phyloP scores from a whole-genome alignment of 2,329 filamentous ascomycete species.

The Drechmeria coniospora region DNA sequence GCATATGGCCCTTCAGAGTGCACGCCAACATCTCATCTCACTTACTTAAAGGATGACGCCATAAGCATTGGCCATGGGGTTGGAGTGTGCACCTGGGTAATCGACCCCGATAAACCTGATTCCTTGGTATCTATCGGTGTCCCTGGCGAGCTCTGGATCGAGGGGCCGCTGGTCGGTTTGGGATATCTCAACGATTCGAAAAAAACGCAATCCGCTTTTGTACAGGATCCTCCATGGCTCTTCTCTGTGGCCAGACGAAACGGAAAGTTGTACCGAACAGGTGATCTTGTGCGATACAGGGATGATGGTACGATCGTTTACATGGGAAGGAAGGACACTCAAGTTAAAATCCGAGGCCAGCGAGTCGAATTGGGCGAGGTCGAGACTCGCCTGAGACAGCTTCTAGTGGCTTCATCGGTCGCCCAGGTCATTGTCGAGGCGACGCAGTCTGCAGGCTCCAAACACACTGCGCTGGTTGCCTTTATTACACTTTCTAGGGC shows the following conservation, averaged over 20 bases:
- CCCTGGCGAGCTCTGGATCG: slow-evolving; percentile 8
- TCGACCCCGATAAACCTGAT: slow-evolving; percentile 5
- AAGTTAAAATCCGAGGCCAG: slow-evolving; percentile 40
- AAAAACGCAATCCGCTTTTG: slow-evolving; percentile 11
- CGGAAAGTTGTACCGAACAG: slow-evolving; percentile 26
- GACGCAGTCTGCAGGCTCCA: slow-evolving; percentile 2
- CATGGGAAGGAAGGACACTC: slow-evolving; percentile 34
- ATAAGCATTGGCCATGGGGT: slow-evolving; percentile 3
- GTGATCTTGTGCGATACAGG: slow-evolving; percentile 28
- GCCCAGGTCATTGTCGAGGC: slow-evolving; percentile 4
- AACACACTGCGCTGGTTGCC: slow-evolving; percentile 4
- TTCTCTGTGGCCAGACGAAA: neutral
- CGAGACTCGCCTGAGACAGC: slow-evolving; percentile 3
- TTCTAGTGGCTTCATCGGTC: neutral
- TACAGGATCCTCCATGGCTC: slow-evolving; percentile 3
- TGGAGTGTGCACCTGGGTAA: slow-evolving; percentile 6
- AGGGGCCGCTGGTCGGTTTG: slow-evolving; percentile 7
- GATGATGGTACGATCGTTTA: slow-evolving; percentile 19
- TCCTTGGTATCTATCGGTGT: slow-evolving; percentile 6
- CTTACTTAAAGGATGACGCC: neutral
- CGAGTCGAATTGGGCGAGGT: slow-evolving; percentile 26
- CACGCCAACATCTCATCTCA: slow-evolving; percentile 2
- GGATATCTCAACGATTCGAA: slow-evolving; percentile 7
- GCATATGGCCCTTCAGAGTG: slow-evolving; percentile 10
- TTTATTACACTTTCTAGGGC: slow-evolving; percentile 3